These are phyloP conservation scores for Penicillium fuscoglaucum DNA, from an alignment of 2,329 filamentous ascomycete species.

Conservation along the genomic window DNA sequence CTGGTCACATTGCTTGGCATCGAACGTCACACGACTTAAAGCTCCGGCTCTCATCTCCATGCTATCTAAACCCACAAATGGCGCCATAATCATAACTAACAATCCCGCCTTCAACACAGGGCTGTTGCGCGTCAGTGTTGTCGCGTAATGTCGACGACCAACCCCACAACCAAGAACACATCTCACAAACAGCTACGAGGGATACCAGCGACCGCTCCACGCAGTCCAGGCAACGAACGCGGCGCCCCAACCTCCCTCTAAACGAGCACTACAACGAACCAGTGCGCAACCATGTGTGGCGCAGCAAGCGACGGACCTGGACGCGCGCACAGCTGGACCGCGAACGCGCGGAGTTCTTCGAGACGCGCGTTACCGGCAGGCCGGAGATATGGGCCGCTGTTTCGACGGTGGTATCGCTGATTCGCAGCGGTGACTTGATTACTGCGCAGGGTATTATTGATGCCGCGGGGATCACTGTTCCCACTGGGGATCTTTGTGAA, in stretches of 20 bases:
- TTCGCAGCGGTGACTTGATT: slow-evolving; percentile 63
- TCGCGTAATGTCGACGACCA: slow-evolving; percentile 35
- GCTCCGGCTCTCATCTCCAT: not conserved
- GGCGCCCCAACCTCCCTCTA: slow-evolving; percentile 32
- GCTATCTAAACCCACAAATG: not conserved
- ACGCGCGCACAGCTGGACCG: slow-evolving; percentile 66
- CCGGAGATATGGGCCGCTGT: slow-evolving; percentile 79
- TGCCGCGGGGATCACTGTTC: slow-evolving; percentile 73
- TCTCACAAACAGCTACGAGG: slow-evolving; percentile 5
- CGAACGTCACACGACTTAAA: slow-evolving; percentile 8
- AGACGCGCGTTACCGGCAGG: slow-evolving; percentile 78
- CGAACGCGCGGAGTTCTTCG: slow-evolving; percentile 83
- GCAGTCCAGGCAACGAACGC: slow-evolving; percentile 17
- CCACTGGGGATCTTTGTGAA: slow-evolving; percentile 69
- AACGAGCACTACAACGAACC: slow-evolving; percentile 69
- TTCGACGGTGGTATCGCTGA: slow-evolving; percentile 63
- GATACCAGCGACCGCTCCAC: slow-evolving; percentile 12
- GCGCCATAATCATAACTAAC: slow-evolving; percentile 8
- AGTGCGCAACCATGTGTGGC: slow-evolving; percentile 66
- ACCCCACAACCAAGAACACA: slow-evolving; percentile 17
- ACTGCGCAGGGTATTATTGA: slow-evolving; percentile 80
- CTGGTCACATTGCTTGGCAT: slow-evolving; percentile 5
- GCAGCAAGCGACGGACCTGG: slow-evolving; percentile 64
- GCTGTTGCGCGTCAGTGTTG: slow-evolving; percentile 42
- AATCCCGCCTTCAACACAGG: slow-evolving; percentile 25